A percentile compares a stretch with the other conserved stretches of the same genome.
Conservation (phyloP, 2,329 filamentous ascomycete genomes). For the Xylariaceae sp. region DNA sequence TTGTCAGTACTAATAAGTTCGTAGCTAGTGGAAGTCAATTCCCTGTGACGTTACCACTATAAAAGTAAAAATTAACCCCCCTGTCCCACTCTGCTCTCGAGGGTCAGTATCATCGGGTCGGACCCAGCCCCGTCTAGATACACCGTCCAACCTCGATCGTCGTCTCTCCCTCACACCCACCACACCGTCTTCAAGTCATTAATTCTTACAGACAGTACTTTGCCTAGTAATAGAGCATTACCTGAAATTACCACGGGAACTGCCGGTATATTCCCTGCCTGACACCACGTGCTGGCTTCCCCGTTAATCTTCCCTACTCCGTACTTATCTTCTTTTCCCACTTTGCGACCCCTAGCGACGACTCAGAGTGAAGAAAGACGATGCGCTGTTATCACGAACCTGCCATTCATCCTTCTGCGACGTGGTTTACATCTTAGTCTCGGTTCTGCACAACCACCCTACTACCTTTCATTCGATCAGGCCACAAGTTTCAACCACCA, state of each 20-base stretch:
- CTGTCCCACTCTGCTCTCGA: no score
- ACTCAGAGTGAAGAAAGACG: not conserved
- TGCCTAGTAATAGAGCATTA: not conserved
- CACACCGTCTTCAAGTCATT: no score
- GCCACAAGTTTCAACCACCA: constrained; percentile 4
- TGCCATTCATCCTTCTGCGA: constrained; percentile 11
- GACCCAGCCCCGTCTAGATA: no score
- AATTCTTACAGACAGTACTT: no score
- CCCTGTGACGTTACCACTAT: no score
- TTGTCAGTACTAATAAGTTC: no score
- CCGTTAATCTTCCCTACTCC: not conserved
- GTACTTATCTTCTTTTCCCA: not conserved
- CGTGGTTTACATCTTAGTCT: constrained; percentile 16
- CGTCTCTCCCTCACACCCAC: no score
- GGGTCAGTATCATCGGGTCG: no score
- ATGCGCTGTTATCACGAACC: constrained; percentile 11
- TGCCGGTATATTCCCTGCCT: not conserved
- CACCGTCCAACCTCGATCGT: no score
- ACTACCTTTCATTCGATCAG: constrained; percentile 6
- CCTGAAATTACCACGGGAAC: not conserved
- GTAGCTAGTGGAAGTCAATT: no score
- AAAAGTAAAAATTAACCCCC: no score
- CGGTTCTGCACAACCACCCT: constrained; percentile 9
- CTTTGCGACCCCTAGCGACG: not conserved
- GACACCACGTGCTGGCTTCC: not conserved